phyloP scores from a whole-genome alignment of 2,329 filamentous ascomycete species.

The Clarireedia monteithiana region DNA sequence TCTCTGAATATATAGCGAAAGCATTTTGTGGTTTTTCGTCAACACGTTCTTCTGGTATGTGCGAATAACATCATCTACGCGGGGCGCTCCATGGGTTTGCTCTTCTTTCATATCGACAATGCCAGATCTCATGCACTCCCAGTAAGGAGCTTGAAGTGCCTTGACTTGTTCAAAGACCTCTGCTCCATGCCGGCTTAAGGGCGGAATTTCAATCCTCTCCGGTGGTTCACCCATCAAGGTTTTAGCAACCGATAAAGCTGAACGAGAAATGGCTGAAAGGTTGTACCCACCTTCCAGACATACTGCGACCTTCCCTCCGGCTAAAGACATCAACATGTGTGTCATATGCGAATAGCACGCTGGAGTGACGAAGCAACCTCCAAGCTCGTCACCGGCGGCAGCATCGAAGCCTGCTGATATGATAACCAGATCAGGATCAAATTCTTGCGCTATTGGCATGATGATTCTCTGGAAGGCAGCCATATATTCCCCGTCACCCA shows the following conservation, averaged over 20 bases:
- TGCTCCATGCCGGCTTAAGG: conserved; percentile 49
- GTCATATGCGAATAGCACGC: conserved; percentile 97
- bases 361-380: conserved; percentile 86
- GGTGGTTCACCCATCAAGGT: conserved; percentile 96
- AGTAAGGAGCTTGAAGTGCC: conserved; percentile 60
- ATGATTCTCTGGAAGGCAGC: conserved; percentile 93
- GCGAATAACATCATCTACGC: conserved; percentile 75
- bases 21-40: conserved; percentile 67
- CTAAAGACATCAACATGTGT: conserved; percentile 95
- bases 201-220: conserved; percentile 47
- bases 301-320: conserved; percentile 80
- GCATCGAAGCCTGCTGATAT: conserved; percentile 96
- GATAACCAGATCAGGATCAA: conserved; percentile 89
- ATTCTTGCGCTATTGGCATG: conserved; percentile 93
- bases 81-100: conserved; percentile 45
- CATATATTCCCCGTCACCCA: conserved; percentile 96
- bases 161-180: conserved; percentile 51
- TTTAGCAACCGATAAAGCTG: conserved; percentile 81
- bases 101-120: conserved; percentile 47
- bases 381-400: conserved; percentile 85
- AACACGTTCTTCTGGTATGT: conserved; percentile 66
- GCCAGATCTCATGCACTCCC: conserved; percentile 78
- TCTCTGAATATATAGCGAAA: conserved; percentile 71
- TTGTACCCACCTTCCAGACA: conserved; percentile 97
- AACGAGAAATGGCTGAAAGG: conserved; percentile 82